Base-by-base conservation (phyloP, 1,139 yeast genomes). In the Kodamaea anthophila region DNA sequence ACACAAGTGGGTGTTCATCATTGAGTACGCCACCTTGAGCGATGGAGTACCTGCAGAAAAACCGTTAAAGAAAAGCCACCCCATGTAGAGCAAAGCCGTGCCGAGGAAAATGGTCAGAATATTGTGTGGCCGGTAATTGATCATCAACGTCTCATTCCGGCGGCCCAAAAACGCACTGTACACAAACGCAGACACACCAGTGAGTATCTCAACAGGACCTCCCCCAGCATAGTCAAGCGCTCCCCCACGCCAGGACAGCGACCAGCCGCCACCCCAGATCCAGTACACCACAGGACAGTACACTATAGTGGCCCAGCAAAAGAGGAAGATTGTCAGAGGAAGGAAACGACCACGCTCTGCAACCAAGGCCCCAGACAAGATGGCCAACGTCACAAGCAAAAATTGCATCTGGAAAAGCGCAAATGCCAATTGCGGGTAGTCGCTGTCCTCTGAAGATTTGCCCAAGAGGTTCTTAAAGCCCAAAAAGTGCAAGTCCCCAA, bases 221-320 rank as follows among this genome's bases (percentile, higher is more conserved):
- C 96, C 96, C 22, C 98, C 98, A 18, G 98, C 97, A 55, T 86
- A 91, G 54, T 91, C 98, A 35, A 88, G 65, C 1, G 81, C 97
- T 12, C 95, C 96, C 73, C 95, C 88, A 44, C 73, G 69, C 56
- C 66, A 74, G 10, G 41, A 36, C 25, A 61, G 51, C 23, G 96
- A 95, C 97, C 97, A 91, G 24, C 97, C 97, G 26, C 79, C 78
- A 36, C 87, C 82, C 98, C 97, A 91, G 35, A 85, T 77, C 96
- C 97, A 88, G 58, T 77, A 84, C 4, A 91, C 93, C 13, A 91
- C 74, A 0, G 97, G 97, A 53, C 94, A 83, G 57, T 88, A 91
- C 10, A 87, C 97, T 5, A 85, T 49, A 1, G 98, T 88, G 11
- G 93, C 80, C 94, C 96, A 91, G 34, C 82, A 54, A 52, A 88